Percentiles rank a stretch among this genome's conserved stretches.
Conservation (phyloP, 352 stramenopile species). For the Phytopythium cucurbitacearum region DNA sequence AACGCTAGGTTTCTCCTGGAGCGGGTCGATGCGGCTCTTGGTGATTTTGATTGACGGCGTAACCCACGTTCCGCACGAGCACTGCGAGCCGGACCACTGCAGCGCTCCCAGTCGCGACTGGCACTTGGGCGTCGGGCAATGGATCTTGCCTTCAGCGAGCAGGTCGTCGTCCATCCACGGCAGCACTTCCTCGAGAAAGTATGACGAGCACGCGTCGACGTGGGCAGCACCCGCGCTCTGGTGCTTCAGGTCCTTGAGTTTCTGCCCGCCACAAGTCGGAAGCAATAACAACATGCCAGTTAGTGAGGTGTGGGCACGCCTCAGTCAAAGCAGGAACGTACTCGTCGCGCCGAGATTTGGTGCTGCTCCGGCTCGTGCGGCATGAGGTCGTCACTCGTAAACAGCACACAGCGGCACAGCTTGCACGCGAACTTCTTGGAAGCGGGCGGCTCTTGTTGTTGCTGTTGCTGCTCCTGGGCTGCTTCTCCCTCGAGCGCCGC, state of each 20-base stretch:
- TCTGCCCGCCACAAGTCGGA: constrained; percentile 13
- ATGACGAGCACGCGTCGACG: constrained; percentile 55
- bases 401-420: constrained; percentile 63
- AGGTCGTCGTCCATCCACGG: constrained; percentile 69
- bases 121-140: constrained; percentile 66
- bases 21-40: constrained; percentile 66
- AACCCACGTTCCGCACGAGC: constrained; percentile 80
- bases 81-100: constrained; percentile 77
- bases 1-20: constrained; percentile 18
- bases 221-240: constrained; percentile 23
- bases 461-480: constrained; percentile 1
- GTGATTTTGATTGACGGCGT: constrained; percentile 81
- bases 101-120: constrained; percentile 64
- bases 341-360: constrained; percentile 54
- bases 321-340: constrained; percentile 10
- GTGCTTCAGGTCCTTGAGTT: constrained; percentile 68
- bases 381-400: constrained; percentile 54
- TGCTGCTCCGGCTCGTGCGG: constrained; percentile 59
- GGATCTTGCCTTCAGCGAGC: constrained; percentile 64
- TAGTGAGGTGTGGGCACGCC: background rate
- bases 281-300: background rate
- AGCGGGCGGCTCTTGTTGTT: too few relatives aligned
- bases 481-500: constrained; percentile 5
- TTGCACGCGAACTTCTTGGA: constrained; percentile 56
- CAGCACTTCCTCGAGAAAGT: constrained; percentile 60